Percentiles rank a stretch among this genome's conserved stretches.
phyloP scores from a whole-genome alignment of 2,329 filamentous ascomycete genomes.

The Ophiostoma australiae region DNA sequence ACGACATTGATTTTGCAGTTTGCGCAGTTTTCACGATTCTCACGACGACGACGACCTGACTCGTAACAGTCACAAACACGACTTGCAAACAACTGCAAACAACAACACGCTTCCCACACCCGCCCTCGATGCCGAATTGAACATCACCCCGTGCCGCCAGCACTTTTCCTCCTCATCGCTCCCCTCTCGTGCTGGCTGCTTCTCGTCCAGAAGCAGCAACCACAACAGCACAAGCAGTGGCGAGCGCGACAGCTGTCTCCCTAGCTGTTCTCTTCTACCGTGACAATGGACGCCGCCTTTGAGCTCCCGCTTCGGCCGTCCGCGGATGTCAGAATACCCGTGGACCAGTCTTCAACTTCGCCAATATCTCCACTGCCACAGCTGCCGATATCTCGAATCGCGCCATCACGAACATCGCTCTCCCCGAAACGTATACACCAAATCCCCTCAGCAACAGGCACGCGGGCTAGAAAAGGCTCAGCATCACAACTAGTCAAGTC shows the following conservation, averaged over 20 bases:
- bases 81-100: background rate
- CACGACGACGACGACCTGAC: background rate
- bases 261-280: background rate
- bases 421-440: slow-evolving; percentile 17
- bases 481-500: background rate
- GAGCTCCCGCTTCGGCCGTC: slow-evolving; percentile 29
- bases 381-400: background rate
- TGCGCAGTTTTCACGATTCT: background rate
- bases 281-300: slow-evolving; percentile 29
- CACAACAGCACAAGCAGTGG: slow-evolving; percentile 15
- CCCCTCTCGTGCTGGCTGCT: slow-evolving; percentile 19
- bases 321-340: slow-evolving; percentile 19
- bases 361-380: slow-evolving; percentile 21
- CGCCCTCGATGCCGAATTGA: slow-evolving; percentile 16
- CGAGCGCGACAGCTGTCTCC: background rate
- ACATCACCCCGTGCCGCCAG: slow-evolving; percentile 11
- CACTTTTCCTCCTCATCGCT: slow-evolving; percentile 9
- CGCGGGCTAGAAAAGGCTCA: background rate
- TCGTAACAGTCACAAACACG: background rate
- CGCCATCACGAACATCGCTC: slow-evolving; percentile 15
- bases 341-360: slow-evolving; percentile 19
- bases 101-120: background rate
- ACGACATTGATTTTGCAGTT: background rate
- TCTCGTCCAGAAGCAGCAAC: slow-evolving; percentile 19
- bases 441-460: background rate